phyloP scores from a whole-genome alignment of 2,329 filamentous ascomycete species.

The Aspergillus costaricaensis region DNA sequence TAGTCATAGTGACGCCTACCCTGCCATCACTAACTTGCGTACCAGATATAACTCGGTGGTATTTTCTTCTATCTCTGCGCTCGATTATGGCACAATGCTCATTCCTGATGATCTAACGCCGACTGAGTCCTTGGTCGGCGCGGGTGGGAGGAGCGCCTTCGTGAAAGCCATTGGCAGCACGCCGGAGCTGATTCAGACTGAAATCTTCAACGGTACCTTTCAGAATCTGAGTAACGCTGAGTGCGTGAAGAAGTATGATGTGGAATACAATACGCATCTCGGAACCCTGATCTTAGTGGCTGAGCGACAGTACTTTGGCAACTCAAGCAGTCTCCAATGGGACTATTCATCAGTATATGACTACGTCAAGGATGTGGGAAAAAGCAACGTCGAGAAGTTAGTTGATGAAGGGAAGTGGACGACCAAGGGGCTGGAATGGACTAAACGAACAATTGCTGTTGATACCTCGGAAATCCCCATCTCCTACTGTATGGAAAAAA shows the following conservation, averaged over 20 bases:
- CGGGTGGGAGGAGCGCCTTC: background rate
- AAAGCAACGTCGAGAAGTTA: background rate
- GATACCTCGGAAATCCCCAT: background rate
- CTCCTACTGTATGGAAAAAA: constrained; percentile 10
- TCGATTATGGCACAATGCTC: constrained; percentile 11
- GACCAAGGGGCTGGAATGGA: background rate
- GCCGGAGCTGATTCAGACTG: background rate
- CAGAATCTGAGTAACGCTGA: background rate
- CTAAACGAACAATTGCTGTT: too few species aligned
- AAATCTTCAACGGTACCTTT: constrained; percentile 12
- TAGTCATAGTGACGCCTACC: background rate
- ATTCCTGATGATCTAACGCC: background rate
- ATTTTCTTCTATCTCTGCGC: constrained; percentile 13
- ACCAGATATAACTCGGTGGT: constrained; percentile 19
- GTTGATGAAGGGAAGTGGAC: background rate
- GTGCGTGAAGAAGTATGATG: constrained; percentile 8
- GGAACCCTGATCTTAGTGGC: constrained; percentile 1
- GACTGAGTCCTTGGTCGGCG: background rate
- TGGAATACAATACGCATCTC: constrained; percentile 10
- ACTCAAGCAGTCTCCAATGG: background rate
- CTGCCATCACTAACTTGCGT: background rate
- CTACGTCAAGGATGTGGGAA: background rate
- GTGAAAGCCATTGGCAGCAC: constrained; percentile 2
- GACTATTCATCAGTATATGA: background rate
- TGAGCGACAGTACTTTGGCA: background rate